Base-by-base conservation (phyloP, 768 basidiomycete species). In the Mycena alexandri region DNA sequence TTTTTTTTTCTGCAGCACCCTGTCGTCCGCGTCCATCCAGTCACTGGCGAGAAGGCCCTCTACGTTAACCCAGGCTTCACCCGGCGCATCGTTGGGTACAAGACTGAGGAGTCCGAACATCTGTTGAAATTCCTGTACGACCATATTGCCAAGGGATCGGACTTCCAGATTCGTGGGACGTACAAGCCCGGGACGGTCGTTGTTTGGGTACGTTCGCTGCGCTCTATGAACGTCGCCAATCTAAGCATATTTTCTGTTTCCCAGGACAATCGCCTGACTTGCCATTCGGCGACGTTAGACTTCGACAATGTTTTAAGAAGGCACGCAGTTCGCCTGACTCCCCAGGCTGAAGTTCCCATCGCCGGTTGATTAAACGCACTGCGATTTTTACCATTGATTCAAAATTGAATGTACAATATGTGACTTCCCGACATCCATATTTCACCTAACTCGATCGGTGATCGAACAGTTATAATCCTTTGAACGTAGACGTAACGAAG, bases 21-120 rank as follows among this genome's bases (percentile, higher is more conserved):
- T 7, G 59, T 87, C 70, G 87, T 89, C 64, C 84, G 88, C 63
- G 77, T 80, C 16, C 89, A 89, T 74, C 89, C 89, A 19, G 85
- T 84, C 1, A 90, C 89, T 0, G 87, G 87, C n/a, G 85, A 88
- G 73, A 88, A 89, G 76, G 85, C 85, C 2, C 78, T 90, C 21
- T 88, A 86, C 72, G 78, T 89, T 76, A 88, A 88, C 76, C 81
- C 80, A 59, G 85, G 83, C 34, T 88, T 88, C 80, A 87, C 87
- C 4, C 75, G 77, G 36, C 80, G 79, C 69, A 88, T 89, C 73
- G 86, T 87, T 46, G 87, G 87, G 7, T 87, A 80, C 79, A 85
- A 84, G 67, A 48, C 78, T 12, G 86, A 88, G 68, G 87, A 88
- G 72, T 87, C 85, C 24, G 85, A 88, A 48, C 83, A 81, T 67